Base-by-base conservation (phyloP, 495 filamentous ascomycete species). In the Astrothelium macrocarpum region DNA sequence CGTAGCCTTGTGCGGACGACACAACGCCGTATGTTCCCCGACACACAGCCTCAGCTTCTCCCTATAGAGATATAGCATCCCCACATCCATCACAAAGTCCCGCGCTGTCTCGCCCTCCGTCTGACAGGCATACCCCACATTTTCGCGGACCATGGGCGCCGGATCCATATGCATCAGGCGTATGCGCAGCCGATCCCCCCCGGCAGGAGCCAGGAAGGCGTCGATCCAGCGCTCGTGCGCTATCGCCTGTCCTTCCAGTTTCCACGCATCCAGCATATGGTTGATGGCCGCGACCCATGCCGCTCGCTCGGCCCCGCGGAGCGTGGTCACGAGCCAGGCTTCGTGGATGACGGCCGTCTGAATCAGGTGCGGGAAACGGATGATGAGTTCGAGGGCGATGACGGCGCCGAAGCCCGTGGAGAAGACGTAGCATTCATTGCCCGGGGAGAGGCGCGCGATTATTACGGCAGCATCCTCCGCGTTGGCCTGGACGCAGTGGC, bases 381-480 rank as follows among this genome's bases (percentile, higher is more conserved):
- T 16, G 28, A 68, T 53, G 20, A 68, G 64, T 5, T 56, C 29
- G 9, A 68, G 59, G 4, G 67, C 36, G 3, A 68, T 64, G 1
- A 64, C 61, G 12, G 64, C 60, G 18, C 67, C 67, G 25, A 64
- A 68, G 45, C 53, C 49, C 53, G 62, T 68, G 23, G 64, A 64
- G 16, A 68, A 43, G 25, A 68, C 58, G 12, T 64, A 66, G 1
- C 64, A 61, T 12, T 64, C 53, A 4, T 10, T 28, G 59, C 31
- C 23, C 1, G 36, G 60, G 23, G 64, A 59, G 49, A 66, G 36
- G 43, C 66, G 64, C 26, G 61, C 9, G 42, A 68, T 43, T 1
- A 68, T 61, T 9, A 53, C 49, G 16, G 64, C 64, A 28, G 67
- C 67, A 59, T 68, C 67, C 28, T 68, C 64, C 23, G 59, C 64